A percentile compares a stretch with the other conserved stretches of the same genome.
Conservation (phyloP, 2,329 filamentous ascomycete genomes). For the Cytospora piceae region DNA sequence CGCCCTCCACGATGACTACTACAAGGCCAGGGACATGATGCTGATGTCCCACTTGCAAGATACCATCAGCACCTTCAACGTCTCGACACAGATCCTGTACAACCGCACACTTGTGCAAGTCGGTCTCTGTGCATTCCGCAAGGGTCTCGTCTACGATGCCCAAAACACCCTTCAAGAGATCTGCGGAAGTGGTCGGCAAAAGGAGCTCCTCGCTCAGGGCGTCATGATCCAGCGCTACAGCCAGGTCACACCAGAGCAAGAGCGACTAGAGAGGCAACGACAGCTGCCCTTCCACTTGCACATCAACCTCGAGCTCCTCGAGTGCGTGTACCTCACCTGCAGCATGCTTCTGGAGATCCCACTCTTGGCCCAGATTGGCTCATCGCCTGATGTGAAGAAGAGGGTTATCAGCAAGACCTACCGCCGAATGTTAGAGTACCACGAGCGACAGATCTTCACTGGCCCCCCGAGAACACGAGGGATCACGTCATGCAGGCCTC, state of each 20-base stretch:
- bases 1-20: conserved; percentile 96
- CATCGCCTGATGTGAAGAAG: conserved; percentile 95
- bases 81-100: conserved; percentile 97
- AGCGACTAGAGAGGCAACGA: conserved; percentile 93
- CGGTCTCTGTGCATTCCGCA: conserved; percentile 96
- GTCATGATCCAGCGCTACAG: conserved; percentile 98
- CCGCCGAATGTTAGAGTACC: conserved; percentile 98
- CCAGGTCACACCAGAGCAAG: conserved; percentile 95
- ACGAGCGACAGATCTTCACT: conserved; percentile 98
- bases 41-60: conserved; percentile 99
- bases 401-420: conserved; percentile 99
- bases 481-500: conserved; percentile 99
- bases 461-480: conserved; percentile 98
- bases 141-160: conserved; percentile 94
- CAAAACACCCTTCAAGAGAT: conserved; percentile 98
- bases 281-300: conserved; percentile 99
- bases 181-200: conserved; percentile 94
- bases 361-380: conserved; percentile 93
- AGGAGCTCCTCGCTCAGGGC: conserved; percentile 96
- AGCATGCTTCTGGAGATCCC: conserved; percentile 99
- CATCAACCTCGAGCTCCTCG: conserved; percentile 97
- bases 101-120: conserved; percentile 98
- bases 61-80: conserved; percentile 94
- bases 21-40: conserved; percentile 98
- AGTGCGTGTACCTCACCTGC: conserved; percentile 98